These are phyloP conservation scores for Neopestalotiopsis sp. DNA, from an alignment of 2,329 filamentous ascomycete species.

Conservation along the genomic window DNA sequence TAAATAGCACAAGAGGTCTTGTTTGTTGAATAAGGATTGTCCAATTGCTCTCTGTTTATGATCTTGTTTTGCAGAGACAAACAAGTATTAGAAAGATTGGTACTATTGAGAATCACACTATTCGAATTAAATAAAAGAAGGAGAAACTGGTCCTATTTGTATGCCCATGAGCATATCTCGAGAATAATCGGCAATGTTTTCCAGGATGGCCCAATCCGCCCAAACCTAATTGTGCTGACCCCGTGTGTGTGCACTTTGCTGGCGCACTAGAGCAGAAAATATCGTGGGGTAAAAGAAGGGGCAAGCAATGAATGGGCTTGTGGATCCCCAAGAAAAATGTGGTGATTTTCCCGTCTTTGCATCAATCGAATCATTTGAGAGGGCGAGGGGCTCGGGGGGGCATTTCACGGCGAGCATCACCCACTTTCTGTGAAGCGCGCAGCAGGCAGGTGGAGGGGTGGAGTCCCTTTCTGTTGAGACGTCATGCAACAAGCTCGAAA, in stretches of 20 bases:
- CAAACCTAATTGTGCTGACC: background rate
- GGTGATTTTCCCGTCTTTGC: too few species aligned
- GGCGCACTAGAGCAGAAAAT: background rate
- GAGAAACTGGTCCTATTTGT: background rate
- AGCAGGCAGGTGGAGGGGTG: background rate
- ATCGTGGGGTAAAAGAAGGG: background rate
- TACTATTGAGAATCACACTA: background rate
- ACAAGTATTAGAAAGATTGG: background rate
- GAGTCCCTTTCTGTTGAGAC: background rate
- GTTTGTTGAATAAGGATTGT: background rate
- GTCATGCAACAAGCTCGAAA: background rate
- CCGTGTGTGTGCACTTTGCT: background rate
- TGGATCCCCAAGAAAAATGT: background rate
- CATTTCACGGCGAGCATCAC: background rate
- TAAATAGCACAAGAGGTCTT: background rate
- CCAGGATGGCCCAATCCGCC: background rate
- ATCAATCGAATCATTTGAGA: too few species aligned
- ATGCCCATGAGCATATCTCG: background rate
- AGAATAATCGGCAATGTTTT: slow-evolving; percentile 1
- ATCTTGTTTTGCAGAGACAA: too few species aligned
- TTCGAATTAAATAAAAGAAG: background rate
- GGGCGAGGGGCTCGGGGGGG: background rate
- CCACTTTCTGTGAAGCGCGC: background rate
- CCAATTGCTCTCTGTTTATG: background rate
- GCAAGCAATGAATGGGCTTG: background rate